phyloP scores from a whole-genome alignment of 179 eudicot species.

The Beta macrorhiza region DNA sequence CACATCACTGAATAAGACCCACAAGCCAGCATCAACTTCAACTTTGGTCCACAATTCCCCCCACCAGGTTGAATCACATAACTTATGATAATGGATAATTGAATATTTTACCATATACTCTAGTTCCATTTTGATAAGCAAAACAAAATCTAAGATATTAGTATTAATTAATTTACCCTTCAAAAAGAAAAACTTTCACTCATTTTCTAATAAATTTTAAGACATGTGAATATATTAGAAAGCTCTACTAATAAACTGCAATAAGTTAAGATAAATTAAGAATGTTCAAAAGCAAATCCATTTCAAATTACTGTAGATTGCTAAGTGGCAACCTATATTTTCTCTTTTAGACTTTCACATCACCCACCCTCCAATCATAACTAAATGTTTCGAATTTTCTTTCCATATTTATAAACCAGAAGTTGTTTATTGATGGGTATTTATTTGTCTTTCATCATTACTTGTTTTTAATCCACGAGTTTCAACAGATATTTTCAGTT shows the following conservation, averaged over 20 bases:
- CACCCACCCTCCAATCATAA: not conserved
- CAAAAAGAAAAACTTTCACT: no score
- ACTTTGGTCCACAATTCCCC: conserved; percentile 1
- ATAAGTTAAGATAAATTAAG: no score
- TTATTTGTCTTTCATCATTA: conserved; percentile 19
- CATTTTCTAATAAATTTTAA: no score
- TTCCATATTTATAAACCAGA: conserved; percentile 18
- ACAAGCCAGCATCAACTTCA: not conserved
- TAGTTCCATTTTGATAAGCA: not conserved
- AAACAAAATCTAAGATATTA: not conserved
- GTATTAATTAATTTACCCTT: no score
- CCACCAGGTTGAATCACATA: not conserved
- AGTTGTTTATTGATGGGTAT: conserved; percentile 38
- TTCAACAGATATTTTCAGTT: conserved; percentile 37
- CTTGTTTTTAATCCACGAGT: conserved; percentile 32
- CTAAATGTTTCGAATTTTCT: not conserved
- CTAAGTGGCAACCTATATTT: no score
- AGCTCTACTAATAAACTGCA: no score
- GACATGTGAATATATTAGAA: no score
- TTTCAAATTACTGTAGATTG: no score
- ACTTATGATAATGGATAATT: not conserved
- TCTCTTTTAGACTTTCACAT: not conserved
- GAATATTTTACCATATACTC: not conserved
- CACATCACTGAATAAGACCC: not conserved
- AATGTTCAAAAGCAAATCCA: no score